Conservation (phyloP, 2,329 filamentous ascomycete species). For the Sporothrix phasma region DNA sequence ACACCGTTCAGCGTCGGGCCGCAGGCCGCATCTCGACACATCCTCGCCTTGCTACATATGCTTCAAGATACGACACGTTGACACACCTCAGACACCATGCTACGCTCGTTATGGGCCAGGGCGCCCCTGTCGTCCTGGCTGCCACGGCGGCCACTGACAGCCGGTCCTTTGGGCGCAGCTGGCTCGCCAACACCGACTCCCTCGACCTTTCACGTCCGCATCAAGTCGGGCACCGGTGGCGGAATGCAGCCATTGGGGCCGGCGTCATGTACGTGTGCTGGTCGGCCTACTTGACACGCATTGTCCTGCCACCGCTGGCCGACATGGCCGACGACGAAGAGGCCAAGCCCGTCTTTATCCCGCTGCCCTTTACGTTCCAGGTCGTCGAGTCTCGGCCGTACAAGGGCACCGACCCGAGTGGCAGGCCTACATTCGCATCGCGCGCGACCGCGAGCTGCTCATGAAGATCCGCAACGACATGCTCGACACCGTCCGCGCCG, state of each 20-base stretch:
- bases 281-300: conserved; percentile 30
- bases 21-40: neutral
- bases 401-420: conserved; percentile 50
- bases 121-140: conserved; percentile 10
- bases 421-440: conserved; percentile 49
- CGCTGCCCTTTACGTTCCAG: conserved; percentile 50
- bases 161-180: neutral
- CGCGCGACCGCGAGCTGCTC: conserved; percentile 40
- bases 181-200: conserved; percentile 1
- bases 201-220: conserved; percentile 16
- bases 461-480: conserved; percentile 40
- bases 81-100: conserved; percentile 8
- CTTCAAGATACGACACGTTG: too few species aligned
- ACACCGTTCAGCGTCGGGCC: neutral
- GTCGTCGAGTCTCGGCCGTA: conserved; percentile 41
- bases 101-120: conserved; percentile 15
- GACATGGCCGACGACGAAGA: conserved; percentile 16
- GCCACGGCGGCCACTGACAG: neutral
- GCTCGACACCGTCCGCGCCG: conserved; percentile 31
- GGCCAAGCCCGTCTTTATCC: conserved; percentile 41
- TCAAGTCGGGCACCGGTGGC: conserved; percentile 13
- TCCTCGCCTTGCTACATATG: too few species aligned
- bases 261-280: conserved; percentile 18
- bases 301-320: conserved; percentile 35
- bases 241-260: conserved; percentile 18